These are phyloP conservation scores for Coemansia sp. DNA, from an alignment of 192 early-diverging fungal genomes.

Conservation along the genomic window DNA sequence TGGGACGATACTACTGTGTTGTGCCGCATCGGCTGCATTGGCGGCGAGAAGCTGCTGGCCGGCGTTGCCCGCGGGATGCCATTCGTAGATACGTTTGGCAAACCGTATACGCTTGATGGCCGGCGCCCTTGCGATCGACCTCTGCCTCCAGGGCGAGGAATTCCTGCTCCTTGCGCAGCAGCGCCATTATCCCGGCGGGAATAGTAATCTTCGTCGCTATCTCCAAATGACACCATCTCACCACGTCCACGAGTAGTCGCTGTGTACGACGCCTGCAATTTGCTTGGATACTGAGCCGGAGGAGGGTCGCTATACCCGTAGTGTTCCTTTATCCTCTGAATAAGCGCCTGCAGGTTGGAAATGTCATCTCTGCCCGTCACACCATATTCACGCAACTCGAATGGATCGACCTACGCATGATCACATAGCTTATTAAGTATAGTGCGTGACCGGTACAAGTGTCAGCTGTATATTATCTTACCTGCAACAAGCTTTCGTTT, in stretches of 20 bases:
- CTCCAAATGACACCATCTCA: conserved; percentile 7
- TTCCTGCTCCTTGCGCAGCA: conserved; percentile 11
- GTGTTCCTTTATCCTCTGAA: conserved; percentile 9
- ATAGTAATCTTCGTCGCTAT: conserved; percentile 35
- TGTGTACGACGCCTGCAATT: conserved; percentile 2
- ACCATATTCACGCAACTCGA: conserved; percentile 24
- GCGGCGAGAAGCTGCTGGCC: conserved; percentile 24
- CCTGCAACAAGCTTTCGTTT: conserved; percentile 35
- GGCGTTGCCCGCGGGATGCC: conserved; percentile 29
- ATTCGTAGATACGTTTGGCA: conserved; percentile 22
- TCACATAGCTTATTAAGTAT: background rate
- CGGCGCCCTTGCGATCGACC: conserved; percentile 7
- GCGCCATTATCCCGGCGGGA: conserved; percentile 4
- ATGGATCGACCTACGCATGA: conserved; percentile 30
- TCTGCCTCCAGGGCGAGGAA: conserved; percentile 23
- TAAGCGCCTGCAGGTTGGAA: conserved; percentile 24
- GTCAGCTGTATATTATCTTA: conserved; percentile 14
- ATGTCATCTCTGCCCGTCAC: conserved; percentile 33
- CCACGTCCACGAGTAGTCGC: conserved; percentile 11
- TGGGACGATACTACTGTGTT: conserved; percentile 1
- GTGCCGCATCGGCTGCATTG: conserved; percentile 20
- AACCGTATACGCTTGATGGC: conserved; percentile 34
- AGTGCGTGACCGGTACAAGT: background rate
- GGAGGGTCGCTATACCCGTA: background rate
- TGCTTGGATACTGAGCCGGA: conserved; percentile 1